phyloP scores from a whole-genome alignment of 2,329 filamentous ascomycete genomes.

The Albophoma yamanashiensis region DNA sequence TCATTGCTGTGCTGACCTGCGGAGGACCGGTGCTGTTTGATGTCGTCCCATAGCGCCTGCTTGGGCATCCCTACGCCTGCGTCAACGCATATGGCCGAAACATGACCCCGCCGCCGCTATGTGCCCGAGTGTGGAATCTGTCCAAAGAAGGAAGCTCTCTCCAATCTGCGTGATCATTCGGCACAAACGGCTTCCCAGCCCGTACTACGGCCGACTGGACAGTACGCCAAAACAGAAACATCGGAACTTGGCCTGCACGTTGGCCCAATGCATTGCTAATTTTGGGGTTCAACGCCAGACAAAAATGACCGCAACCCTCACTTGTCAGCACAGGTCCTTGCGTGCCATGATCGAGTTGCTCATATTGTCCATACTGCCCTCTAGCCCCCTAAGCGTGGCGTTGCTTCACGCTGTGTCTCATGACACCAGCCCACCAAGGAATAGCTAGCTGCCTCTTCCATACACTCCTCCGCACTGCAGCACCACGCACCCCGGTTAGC shows the following conservation, averaged over 20 bases:
- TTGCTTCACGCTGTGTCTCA: no score
- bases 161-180: not conserved
- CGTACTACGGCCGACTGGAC: not conserved
- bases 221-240: not conserved
- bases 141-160: not conserved
- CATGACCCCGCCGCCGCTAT: not conserved
- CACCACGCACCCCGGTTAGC: not conserved
- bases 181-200: not conserved
- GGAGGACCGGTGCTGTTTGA: not conserved
- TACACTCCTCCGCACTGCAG: not conserved
- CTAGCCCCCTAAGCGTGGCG: no score
- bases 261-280: not conserved
- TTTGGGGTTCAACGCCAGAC: no score
- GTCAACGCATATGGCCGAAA: not conserved
- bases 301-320: no score
- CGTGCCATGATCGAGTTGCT: not conserved
- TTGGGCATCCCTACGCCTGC: not conserved
- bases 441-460: constrained; percentile 1
- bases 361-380: not conserved
- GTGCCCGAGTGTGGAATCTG: not conserved
- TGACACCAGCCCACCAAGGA: not conserved
- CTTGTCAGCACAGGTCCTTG: not conserved
- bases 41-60: not conserved
- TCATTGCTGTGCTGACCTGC: not conserved
- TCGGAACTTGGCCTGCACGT: not conserved